Base-by-base conservation (phyloP, 176 grass and related monocot genomes). In the Raddia distichophylla region DNA sequence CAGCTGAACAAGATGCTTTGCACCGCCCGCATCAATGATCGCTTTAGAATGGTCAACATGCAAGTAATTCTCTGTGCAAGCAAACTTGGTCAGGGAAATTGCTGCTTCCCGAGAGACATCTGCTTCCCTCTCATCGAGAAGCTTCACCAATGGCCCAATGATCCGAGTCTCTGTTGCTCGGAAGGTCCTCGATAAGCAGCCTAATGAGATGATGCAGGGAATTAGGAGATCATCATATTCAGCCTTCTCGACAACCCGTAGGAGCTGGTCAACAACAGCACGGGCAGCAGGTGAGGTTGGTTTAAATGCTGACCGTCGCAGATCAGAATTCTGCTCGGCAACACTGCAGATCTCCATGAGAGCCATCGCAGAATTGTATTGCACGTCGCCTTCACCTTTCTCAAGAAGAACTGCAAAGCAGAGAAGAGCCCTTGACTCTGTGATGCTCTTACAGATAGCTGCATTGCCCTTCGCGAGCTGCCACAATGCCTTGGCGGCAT, bases 131-230 rank as follows among this genome's bases (percentile, higher is more conserved):
- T 99, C 96, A 65, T 99, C 96, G 48, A 99, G 93, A 69, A 99
- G 71, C 82, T 85, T 85, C 67, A 99, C 96, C 67, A 99, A 46
- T 9, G 96, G 96, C 0, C 84, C 89, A 2, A 99, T 95, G 83
- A 99, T 95, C 76, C 96, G 67, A 45, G 91, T 99, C 86, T 99
- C 96, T 1, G 96, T 99, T 19, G 96, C 96, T 12, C 96, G 91
- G 87, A 99, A 99, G 3, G 96, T 99, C 81, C 96, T 90, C 2
- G 93, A 99, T 48, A 99, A 69, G 81, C 96, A 99, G 55, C 96
- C 96, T 46, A 99, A 59, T 2, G 96, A 82, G 15, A 95, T 68
- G 8, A 95, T 93, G 82, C 96, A 99, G 18, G 96, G 91, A 44
- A 99, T 88, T 2, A 99, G 81, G 67, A 99, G 93, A n/a, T 95